Evolutionary conservation across 768 basidiomycete species (phyloP).

Genomic region (Coprinellus micaceus): DNA sequence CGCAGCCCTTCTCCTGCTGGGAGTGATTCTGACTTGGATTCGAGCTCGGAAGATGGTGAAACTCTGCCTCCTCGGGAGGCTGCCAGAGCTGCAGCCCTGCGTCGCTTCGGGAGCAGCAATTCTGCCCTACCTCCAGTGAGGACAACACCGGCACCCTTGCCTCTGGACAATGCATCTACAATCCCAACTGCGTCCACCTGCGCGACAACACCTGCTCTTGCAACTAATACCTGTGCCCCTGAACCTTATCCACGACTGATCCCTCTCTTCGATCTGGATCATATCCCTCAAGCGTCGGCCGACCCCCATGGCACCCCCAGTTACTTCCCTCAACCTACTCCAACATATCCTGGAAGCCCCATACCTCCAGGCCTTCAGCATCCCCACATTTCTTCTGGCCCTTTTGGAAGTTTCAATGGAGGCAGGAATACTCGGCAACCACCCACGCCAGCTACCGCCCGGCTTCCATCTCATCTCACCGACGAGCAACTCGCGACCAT

Average conservation of each 20-base stretch:
- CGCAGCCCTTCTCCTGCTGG: background rate
- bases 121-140: background rate
- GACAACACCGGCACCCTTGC: background rate
- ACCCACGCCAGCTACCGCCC: slow-evolving; percentile 16
- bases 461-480: slow-evolving; percentile 46
- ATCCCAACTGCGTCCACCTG: background rate
- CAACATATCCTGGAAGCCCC: background rate
- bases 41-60: background rate
- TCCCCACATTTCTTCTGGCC: background rate
- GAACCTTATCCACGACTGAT: slow-evolving; percentile 24
- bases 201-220: background rate
- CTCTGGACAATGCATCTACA: background rate
- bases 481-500: slow-evolving; percentile 62
- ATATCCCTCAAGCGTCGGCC: background rate
- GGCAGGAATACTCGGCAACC: slow-evolving; percentile 4
- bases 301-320: background rate
- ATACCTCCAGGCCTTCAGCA: background rate
- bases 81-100: slow-evolving; percentile 7
- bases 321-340: background rate
- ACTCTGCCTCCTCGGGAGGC: slow-evolving; percentile 5
- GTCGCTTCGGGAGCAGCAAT: background rate
- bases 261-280: slow-evolving; percentile 28
- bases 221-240: no score
- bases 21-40: slow-evolving; percentile 5
- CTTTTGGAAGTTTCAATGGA: background rate